Percentiles rank a stretch among this genome's conserved stretches.
These are phyloP conservation scores for Thalassiosira mediterranea DNA, from an alignment of 352 stramenopile species.

Conservation along the genomic window DNA sequence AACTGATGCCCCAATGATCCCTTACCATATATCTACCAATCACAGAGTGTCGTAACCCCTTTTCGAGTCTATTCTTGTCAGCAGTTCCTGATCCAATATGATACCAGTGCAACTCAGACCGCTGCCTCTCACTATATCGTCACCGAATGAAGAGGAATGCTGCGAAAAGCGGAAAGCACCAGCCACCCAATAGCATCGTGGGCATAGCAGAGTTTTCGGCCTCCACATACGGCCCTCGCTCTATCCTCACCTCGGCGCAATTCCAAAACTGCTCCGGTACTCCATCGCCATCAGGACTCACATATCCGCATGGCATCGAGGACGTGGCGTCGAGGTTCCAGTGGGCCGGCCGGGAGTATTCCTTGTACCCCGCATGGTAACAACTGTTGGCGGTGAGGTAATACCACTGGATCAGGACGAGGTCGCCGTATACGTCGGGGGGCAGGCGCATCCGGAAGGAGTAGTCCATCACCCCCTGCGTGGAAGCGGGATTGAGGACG, in stretches of 20 bases:
- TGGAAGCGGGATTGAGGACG: neutral
- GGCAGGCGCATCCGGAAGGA: conserved; percentile 37
- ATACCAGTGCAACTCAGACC: too few relatives aligned
- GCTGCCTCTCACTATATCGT: too few relatives aligned
- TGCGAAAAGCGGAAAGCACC: too few relatives aligned
- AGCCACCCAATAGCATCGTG: too few relatives aligned
- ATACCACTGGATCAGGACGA: conserved; percentile 55
- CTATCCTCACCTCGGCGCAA: conserved; percentile 50
- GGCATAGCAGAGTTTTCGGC: too few relatives aligned
- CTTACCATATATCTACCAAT: too few relatives aligned
- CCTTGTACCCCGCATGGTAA: conserved; percentile 34
- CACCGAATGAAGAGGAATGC: too few relatives aligned
- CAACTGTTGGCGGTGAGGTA: conserved; percentile 18
- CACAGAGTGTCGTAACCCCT: too few relatives aligned
- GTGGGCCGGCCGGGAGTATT: conserved; percentile 21
- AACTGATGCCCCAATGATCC: too few relatives aligned
- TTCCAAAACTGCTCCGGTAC: conserved; percentile 58
- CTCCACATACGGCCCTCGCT: conserved; percentile 3
- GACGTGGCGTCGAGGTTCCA: conserved; percentile 18
- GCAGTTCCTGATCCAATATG: too few relatives aligned
- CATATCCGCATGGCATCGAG: conserved; percentile 5
- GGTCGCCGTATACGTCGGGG: conserved; percentile 26
- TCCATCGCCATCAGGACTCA: conserved; percentile 19
- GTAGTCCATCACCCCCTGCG: conserved; percentile 4
- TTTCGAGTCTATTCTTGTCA: too few relatives aligned